Base-by-base conservation (phyloP, 2,329 filamentous ascomycete species). In the Clonostachys sp. region DNA sequence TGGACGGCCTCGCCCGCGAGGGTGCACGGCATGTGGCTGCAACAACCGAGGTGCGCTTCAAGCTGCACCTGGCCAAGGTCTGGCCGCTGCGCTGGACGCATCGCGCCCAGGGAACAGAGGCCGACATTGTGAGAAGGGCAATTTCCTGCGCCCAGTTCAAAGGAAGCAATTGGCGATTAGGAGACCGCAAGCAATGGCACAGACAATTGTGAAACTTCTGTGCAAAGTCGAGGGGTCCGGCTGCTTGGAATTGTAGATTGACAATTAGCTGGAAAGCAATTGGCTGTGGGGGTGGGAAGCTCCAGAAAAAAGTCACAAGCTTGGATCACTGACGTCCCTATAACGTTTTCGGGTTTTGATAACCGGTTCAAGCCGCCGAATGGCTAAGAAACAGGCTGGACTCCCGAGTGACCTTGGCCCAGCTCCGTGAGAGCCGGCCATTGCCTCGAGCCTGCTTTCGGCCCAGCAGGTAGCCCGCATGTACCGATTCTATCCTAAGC, bases 51-150 rank as follows among this genome's bases (percentile, higher is more conserved):
- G 17, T 5, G 34, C 39, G 43, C 20, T 20, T 17, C 13, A 35
- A 13, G 20, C 41, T 30, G 13, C 41, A n/a, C 35, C 18, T 30
- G 16, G 42, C 33, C 8, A 45, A 8, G 4, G 38, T 18, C 24
- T 65, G 62, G 41, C 62, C 61, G 56, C 62, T 60, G 57, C 61
- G 67, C 56, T 64, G 66, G 45, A 70, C 59, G 57, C 63, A 70
- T 53, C 67, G 62, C 49, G 66, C 62, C 48, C 71, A 58, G 16
- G 68, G 66, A 51, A 63, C 57, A 41, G 62, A 56, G 47, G 65
- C 61, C 47, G 65, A 60, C 66, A 69, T 70, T 52, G 44, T 58
- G 49, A 18, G 36, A n/a, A 39, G 14, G 14, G 12, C 36, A n/a
- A 18, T n/a, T 39, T n/a, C 10, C 36, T 39, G 36, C 24, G 24